These are phyloP conservation scores for Lichtheimia corymbifera DNA, from an alignment of 371 early-diverging fungal genomes.

Conservation along the genomic window DNA sequence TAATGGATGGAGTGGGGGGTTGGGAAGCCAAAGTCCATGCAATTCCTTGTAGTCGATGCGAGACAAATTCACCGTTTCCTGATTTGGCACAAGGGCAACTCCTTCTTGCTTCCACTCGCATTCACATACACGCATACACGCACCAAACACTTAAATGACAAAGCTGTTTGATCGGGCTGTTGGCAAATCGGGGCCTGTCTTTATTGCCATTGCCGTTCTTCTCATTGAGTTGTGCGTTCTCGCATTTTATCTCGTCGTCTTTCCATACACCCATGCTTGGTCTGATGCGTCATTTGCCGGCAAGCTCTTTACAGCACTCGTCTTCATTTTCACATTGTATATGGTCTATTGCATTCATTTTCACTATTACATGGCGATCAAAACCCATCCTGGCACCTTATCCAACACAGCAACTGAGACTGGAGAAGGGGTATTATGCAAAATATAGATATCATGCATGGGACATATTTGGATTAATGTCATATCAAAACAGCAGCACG, in stretches of 20 bases:
- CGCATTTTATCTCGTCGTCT: slow-evolving; percentile 49
- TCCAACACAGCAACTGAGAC: too few species aligned
- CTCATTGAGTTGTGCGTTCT: slow-evolving; percentile 51
- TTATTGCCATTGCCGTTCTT: slow-evolving; percentile 52
- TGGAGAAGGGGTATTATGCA: too few species aligned
- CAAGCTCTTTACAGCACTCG: slow-evolving; percentile 28
- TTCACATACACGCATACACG: background rate
- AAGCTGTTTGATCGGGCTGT: slow-evolving; percentile 56
- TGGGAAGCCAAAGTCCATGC: too few species aligned
- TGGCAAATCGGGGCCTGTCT: slow-evolving; percentile 53
- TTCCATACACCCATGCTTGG: slow-evolving; percentile 47
- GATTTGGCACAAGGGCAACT: too few species aligned
- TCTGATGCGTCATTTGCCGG: slow-evolving; percentile 24
- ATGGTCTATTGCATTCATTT: slow-evolving; percentile 58
- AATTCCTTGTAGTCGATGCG: too few species aligned
- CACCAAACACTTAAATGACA: slow-evolving; percentile 23
- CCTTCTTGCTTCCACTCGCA: background rate
- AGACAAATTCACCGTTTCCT: too few species aligned
- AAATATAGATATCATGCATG: too few species aligned
- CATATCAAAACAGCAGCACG: too few species aligned
- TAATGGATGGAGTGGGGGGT: too few species aligned
- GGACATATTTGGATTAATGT: too few species aligned
- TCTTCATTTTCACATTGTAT: slow-evolving; percentile 43
- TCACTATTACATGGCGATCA: slow-evolving; percentile 64
- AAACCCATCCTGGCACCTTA: slow-evolving; percentile 39